Evolutionary conservation across 2,329 filamentous ascomycete species (phyloP).

Genomic region (Cladosporium sp.): DNA sequence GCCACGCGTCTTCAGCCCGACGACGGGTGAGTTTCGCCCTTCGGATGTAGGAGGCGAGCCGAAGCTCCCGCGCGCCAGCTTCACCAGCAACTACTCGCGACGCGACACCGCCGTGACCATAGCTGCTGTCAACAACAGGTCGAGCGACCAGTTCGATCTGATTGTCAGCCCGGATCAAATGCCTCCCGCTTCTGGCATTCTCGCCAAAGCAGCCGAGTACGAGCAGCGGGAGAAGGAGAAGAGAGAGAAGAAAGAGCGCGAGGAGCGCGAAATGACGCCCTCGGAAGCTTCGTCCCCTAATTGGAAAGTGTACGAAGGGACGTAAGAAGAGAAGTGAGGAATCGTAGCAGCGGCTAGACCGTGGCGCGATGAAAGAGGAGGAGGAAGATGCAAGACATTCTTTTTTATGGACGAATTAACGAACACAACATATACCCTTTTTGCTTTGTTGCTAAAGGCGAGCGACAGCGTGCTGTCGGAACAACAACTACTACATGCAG

Average conservation of each 20-base stretch:
- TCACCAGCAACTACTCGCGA: slow-evolving; percentile 10
- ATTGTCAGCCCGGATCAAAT: slow-evolving; percentile 18
- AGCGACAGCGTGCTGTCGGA: slow-evolving; percentile 19
- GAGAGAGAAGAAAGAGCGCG: not conserved
- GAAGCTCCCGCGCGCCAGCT: not conserved
- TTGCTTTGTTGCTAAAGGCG: slow-evolving; percentile 3
- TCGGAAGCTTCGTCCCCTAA: slow-evolving; percentile 13
- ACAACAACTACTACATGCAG: slow-evolving; percentile 4
- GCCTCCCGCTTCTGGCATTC: slow-evolving; percentile 13
- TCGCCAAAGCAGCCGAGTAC: slow-evolving; percentile 18
- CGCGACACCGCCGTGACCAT: not conserved
- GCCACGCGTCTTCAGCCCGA: slow-evolving; percentile 15
- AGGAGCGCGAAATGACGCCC: slow-evolving; percentile 13
- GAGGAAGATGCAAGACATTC: slow-evolving; percentile 1
- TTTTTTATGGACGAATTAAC: slow-evolving; percentile 16
- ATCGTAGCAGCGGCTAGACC: slow-evolving; percentile 9
- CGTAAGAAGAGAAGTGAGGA: not conserved
- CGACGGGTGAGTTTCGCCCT: not conserved
- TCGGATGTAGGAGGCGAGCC: not conserved
- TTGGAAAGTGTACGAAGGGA: slow-evolving; percentile 22
- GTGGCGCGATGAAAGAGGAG: not conserved
- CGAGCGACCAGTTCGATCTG: slow-evolving; percentile 20
- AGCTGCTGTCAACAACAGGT: not conserved
- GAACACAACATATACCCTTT: slow-evolving; percentile 17
- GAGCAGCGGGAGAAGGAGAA: slow-evolving; percentile 10